Conservation (phyloP, 345 rosid genomes). For the Moricandia arvensis region DNA sequence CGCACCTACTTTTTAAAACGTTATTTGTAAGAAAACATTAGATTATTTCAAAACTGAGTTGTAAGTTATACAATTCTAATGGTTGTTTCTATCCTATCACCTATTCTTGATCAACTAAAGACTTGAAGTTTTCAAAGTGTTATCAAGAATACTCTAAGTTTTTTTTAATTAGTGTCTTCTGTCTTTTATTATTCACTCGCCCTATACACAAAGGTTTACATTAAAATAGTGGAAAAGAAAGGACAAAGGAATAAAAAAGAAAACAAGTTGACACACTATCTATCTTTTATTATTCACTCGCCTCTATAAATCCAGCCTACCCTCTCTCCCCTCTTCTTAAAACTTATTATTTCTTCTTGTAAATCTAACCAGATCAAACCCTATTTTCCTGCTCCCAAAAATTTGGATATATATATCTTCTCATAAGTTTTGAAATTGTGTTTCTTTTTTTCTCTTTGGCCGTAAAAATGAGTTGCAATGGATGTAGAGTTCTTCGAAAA, state of each 20-base stretch:
- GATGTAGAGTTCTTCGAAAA: conserved; percentile 85
- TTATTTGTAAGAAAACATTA: too few relatives aligned
- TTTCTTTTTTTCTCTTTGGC: background rate
- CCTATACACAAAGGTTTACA: background rate
- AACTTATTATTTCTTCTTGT: background rate
- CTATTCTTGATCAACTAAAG: background rate
- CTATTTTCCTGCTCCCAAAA: background rate
- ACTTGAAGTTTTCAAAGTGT: background rate
- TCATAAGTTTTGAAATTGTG: background rate
- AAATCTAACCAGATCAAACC: conserved; percentile 1
- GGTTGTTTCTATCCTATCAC: background rate
- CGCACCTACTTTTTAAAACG: too few relatives aligned
- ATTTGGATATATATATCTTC: background rate
- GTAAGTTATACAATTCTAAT: background rate
- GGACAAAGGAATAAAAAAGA: conserved; percentile 31
- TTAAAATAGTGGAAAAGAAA: conserved; percentile 5
- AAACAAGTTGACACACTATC: conserved; percentile 35
- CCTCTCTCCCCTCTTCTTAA: conserved; percentile 17
- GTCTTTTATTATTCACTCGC: too few relatives aligned
- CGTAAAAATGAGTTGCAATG: conserved; percentile 71
- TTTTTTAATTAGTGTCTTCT: background rate
- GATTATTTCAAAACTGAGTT: background rate
- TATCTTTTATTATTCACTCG: conserved; percentile 20
- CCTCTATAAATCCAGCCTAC: conserved; percentile 23
- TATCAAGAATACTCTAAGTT: background rate